These are phyloP conservation scores for Lipomyces oligophaga DNA, from an alignment of 805 yeast genomes.

Conservation along the genomic window DNA sequence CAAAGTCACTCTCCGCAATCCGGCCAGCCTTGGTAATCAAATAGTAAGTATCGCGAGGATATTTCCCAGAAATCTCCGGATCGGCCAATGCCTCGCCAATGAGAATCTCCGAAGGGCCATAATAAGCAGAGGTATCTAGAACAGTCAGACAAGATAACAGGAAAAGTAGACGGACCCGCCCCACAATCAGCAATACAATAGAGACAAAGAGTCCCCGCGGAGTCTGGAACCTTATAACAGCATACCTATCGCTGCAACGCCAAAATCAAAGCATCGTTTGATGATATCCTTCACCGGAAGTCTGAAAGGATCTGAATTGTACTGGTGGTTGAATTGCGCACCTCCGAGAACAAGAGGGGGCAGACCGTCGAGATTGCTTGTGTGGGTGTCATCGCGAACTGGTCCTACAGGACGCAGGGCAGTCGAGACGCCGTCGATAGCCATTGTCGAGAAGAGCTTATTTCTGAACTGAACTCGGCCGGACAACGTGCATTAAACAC, in stretches of 20 bases:
- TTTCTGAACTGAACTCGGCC: too few species aligned
- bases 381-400: slow-evolving; percentile 6
- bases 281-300: slow-evolving; percentile 59
- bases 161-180: background rate
- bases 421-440: slow-evolving; percentile 5
- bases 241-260: slow-evolving; percentile 59
- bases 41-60: slow-evolving; percentile 58
- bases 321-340: slow-evolving; percentile 79
- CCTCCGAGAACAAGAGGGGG: slow-evolving; percentile 73
- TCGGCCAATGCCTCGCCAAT: slow-evolving; percentile 61
- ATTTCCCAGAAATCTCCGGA: slow-evolving; percentile 37
- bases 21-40: slow-evolving; percentile 88
- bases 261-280: slow-evolving; percentile 56
- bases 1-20: slow-evolving; percentile 61
- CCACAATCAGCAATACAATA: too few species aligned
- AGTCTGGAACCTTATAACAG: too few species aligned
- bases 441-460: background rate
- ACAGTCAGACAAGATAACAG: slow-evolving; percentile 1
- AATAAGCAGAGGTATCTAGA: slow-evolving; percentile 86
- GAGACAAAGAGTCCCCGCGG: too few species aligned
- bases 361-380: slow-evolving; percentile 24
- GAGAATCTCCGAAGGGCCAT: slow-evolving; percentile 79
- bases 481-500: too few species aligned
- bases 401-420: slow-evolving; percentile 11
- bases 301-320: slow-evolving; percentile 61